A percentile compares a stretch with the other conserved stretches of the same genome.
These are phyloP conservation scores for Ophiocordyceps camponoti-leonardi DNA, from an alignment of 2,329 filamentous ascomycete species.

Conservation along the genomic window DNA sequence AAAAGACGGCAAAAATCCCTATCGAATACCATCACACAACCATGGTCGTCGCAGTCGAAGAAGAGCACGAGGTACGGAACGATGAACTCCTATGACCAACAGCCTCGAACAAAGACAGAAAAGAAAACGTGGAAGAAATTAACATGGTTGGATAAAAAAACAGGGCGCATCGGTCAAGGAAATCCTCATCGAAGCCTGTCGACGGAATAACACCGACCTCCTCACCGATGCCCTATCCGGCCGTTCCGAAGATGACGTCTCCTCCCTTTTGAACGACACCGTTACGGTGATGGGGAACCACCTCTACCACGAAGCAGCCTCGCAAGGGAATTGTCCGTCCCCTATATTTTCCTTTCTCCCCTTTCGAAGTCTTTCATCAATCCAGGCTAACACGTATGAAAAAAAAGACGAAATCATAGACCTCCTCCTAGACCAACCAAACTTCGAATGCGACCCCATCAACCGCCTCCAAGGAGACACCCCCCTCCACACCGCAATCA, in stretches of 20 bases:
- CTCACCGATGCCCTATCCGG: constrained; percentile 55
- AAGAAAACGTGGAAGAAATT: too few relatives aligned
- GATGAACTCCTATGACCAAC: too few relatives aligned
- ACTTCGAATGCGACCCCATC: constrained; percentile 69
- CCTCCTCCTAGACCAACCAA: constrained; percentile 64
- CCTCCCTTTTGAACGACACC: constrained; percentile 68
- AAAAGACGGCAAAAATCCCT: too few relatives aligned
- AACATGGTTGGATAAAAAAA: too few relatives aligned
- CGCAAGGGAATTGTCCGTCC: constrained; percentile 75
- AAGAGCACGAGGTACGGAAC: constrained; percentile 7
- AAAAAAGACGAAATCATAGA: constrained; percentile 60
- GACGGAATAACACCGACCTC: constrained; percentile 79
- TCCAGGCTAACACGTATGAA: too few relatives aligned
- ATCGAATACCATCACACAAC: too few relatives aligned
- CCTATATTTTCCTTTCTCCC: too few relatives aligned
- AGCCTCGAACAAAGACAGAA: too few relatives aligned
- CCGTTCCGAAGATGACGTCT: constrained; percentile 46
- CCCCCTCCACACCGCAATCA: constrained; percentile 61
- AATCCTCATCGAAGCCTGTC: constrained; percentile 80
- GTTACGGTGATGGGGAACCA: constrained; percentile 77
- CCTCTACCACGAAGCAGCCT: constrained; percentile 76
- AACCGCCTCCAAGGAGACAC: constrained; percentile 59
- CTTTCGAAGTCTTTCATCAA: too few relatives aligned
- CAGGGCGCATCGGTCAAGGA: constrained; percentile 76
- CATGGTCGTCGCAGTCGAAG: constrained; percentile 4